phyloP scores from a whole-genome alignment of 768 basidiomycete genomes.

The Mycena leptocephala region DNA sequence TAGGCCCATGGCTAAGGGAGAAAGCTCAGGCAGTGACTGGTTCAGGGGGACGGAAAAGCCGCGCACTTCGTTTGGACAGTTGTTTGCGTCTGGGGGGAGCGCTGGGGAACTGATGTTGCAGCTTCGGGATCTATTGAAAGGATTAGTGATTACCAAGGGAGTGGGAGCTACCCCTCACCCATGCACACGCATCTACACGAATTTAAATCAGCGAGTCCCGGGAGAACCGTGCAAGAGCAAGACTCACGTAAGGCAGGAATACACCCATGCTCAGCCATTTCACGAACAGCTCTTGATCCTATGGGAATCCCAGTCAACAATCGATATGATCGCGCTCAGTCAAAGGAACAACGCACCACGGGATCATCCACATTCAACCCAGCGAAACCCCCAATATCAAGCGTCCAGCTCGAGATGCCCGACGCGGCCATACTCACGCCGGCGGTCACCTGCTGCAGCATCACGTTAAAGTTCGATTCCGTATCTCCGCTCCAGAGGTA shows the following conservation, averaged over 20 bases:
- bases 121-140: constrained; percentile 39
- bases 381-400: constrained; percentile 55
- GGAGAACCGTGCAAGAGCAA: too few relatives aligned
- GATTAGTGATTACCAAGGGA: not conserved
- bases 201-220: not conserved
- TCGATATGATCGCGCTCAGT: not conserved
- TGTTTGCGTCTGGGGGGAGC: constrained; percentile 46
- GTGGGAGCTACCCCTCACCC: not conserved
- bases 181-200: constrained; percentile 11
- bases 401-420: constrained; percentile 55
- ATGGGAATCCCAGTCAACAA: not conserved
- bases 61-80: constrained; percentile 53
- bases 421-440: constrained; percentile 53
- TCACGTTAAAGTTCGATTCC: constrained; percentile 50
- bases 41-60: not conserved
- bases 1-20: constrained; percentile 54
- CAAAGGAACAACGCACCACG: constrained; percentile 30
- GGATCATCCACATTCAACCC: constrained; percentile 50
- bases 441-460: constrained; percentile 54
- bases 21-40: not conserved
- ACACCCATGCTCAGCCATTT: constrained; percentile 55
- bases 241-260: constrained; percentile 56
- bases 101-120: constrained; percentile 45
- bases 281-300: constrained; percentile 54
- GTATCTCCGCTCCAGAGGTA: constrained; percentile 58